These are phyloP conservation scores for Pilaira anomala DNA, from an alignment of 192 early-diverging fungal species.

Conservation along the genomic window DNA sequence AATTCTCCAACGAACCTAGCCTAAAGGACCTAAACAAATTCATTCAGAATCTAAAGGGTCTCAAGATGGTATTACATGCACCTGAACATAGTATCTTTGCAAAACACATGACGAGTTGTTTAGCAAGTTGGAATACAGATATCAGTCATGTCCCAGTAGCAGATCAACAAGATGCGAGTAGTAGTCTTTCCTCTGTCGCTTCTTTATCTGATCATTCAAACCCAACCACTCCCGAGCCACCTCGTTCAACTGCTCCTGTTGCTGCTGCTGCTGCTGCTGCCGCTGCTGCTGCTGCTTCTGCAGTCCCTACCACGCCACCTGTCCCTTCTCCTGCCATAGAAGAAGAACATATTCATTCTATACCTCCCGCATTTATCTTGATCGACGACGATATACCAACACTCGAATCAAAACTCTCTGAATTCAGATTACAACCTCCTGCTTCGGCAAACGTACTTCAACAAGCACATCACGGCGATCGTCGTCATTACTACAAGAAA, in stretches of 20 bases:
- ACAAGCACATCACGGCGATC: conserved; percentile 3
- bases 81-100: conserved; percentile 52
- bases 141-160: conserved; percentile 42
- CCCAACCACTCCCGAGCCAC: not conserved
- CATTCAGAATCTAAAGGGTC: conserved; percentile 39
- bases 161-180: too few relatives aligned
- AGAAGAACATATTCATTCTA: conserved; percentile 31
- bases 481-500: conserved; percentile 17
- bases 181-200: too few relatives aligned
- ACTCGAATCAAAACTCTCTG: conserved; percentile 43
- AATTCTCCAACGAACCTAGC: conserved; percentile 49
- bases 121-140: conserved; percentile 51
- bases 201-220: not conserved
- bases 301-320: not conserved
- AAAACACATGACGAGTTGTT: conserved; percentile 46
- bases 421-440: conserved; percentile 33
- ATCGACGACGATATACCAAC: conserved; percentile 57
- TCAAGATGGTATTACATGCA: conserved; percentile 47
- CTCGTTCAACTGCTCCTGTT: not conserved
- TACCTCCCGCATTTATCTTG: conserved; percentile 50
- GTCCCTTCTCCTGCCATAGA: conserved; percentile 30
- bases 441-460: conserved; percentile 15
- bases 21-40: conserved; percentile 43
- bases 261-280: not conserved
- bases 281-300: too few relatives aligned